These are phyloP conservation scores for Boletales sp. DNA, from an alignment of 768 basidiomycete species.

Conservation along the genomic window DNA sequence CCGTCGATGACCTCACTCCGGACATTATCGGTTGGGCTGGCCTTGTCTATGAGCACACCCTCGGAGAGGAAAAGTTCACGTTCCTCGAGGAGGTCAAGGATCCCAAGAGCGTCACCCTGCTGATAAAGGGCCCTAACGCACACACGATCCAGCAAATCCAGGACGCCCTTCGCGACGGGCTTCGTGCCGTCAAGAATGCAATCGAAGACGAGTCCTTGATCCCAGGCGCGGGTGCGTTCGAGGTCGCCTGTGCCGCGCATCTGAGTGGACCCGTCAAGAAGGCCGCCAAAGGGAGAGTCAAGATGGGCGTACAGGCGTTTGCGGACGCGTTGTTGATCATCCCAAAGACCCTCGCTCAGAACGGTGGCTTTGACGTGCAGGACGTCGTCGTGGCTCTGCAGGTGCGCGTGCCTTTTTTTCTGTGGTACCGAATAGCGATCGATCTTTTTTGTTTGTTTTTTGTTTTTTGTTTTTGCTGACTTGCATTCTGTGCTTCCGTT, in stretches of 20 bases:
- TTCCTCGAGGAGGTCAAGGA: conserved; percentile 96
- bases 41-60: conserved; percentile 96
- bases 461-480: too few species aligned
- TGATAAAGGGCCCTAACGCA: conserved; percentile 96
- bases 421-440: conserved; percentile 1
- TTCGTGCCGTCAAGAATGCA: conserved; percentile 95
- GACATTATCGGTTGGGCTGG: conserved; percentile 95
- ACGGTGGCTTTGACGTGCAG: conserved; percentile 97
- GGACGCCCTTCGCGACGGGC: conserved; percentile 96
- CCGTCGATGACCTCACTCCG: conserved; percentile 92
- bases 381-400: conserved; percentile 91
- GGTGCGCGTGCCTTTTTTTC: conserved; percentile 38
- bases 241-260: conserved; percentile 87
- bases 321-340: conserved; percentile 93
- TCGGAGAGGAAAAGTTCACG: conserved; percentile 98
- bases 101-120: conserved; percentile 91
- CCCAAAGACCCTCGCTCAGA: conserved; percentile 93
- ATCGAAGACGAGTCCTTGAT: conserved; percentile 86
- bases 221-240: conserved; percentile 98
- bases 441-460: conserved; percentile 6
- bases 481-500: not conserved
- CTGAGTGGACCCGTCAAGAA: conserved; percentile 78
- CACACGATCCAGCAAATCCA: conserved; percentile 96
- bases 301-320: conserved; percentile 97
- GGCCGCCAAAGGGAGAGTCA: conserved; percentile 86